Evolutionary conservation across 306 rosid species (phyloP), one percentile per base, ranked within the genome.

Genomic region (Prunus fruticosa): DNA sequence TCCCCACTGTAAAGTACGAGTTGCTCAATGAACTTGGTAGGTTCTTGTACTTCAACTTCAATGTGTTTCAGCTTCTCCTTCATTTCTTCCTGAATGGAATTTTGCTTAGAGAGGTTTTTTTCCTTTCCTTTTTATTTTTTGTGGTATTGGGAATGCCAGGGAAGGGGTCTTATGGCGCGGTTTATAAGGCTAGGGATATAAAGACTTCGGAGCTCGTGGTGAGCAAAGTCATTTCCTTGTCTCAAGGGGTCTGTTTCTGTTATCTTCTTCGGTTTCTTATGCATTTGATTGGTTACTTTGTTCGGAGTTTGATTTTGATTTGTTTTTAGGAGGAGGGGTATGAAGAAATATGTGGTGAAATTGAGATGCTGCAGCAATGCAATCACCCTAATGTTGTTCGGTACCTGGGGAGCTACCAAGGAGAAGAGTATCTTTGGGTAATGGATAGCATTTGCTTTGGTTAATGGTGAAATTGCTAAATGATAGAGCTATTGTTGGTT

Each of bases 371-470:
- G 83, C 97, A 95, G 87, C 98, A 92, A 76, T 95, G 97, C 82
- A 92, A 88, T 81, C 98, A 95, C 87, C 98, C 98, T 0, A 95
- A 95, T 82, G 98, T 95, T 65, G 98, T 95, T 27, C 95, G 98
- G 72, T 95, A 95, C 79, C 92, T 95, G 69, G 98, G 97, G 82
- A 95, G 98, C 86, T 95, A 92, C 80, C 98, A 95, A 82, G 98
- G 98, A 80, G 98, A 95, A 80, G 98, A 95, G 81, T 92, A 90
- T 86, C 98, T 95, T 77, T 95, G 98, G 98, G 98, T 95, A 88
- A 81, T 47, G 72, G 85, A 74, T 58, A 25, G 32, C 22, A 66
- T n/a, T 19, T 76, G 41, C 14, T 38, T 67, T 45, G 14, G 15
- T 30, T 63, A 43, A 30, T 56, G 28, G 64, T 46, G 47, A 38